Conservation (phyloP, 305 asterid species). For the Ajuga reptans region DNA sequence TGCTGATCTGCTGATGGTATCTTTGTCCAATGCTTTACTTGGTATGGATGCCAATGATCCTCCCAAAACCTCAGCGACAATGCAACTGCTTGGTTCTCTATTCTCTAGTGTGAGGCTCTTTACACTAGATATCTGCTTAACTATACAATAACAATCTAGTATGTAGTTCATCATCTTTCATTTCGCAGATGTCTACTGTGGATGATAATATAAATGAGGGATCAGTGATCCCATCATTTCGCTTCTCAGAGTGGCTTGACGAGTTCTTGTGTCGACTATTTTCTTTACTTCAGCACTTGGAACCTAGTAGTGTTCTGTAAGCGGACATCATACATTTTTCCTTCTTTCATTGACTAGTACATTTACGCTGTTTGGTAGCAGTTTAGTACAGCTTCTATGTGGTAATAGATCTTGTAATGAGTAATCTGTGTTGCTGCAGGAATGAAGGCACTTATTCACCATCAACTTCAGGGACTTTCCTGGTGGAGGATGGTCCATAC, state of each 20-base stretch:
- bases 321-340: constrained; percentile 36
- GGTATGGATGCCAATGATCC: constrained; percentile 99
- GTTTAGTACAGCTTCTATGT: constrained; percentile 9
- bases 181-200: constrained; percentile 71
- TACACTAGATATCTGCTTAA: constrained; percentile 12
- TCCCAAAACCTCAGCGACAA: constrained; percentile 95
- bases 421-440: constrained; percentile 47
- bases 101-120: constrained; percentile 75
- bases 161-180: constrained; percentile 32
- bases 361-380: constrained; percentile 15
- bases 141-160: constrained; percentile 12
- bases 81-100: constrained; percentile 91
- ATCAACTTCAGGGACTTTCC: constrained; percentile 79
- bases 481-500: constrained; percentile 92
- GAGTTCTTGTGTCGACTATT: constrained; percentile 90
- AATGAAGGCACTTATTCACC: constrained; percentile 72
- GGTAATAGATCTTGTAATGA: constrained; percentile 23
- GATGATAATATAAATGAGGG: constrained; percentile 58
- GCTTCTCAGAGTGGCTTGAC: constrained; percentile 95
- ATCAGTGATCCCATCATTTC: constrained; percentile 53
- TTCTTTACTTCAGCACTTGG: constrained; percentile 92
- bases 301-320: constrained; percentile 85
- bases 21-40: constrained; percentile 84
- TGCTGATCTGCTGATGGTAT: constrained; percentile 74
- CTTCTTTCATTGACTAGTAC: constrained; percentile 18